Conservation (phyloP, 1,139 yeast species). For the Nakaseomyces bracarensis region DNA sequence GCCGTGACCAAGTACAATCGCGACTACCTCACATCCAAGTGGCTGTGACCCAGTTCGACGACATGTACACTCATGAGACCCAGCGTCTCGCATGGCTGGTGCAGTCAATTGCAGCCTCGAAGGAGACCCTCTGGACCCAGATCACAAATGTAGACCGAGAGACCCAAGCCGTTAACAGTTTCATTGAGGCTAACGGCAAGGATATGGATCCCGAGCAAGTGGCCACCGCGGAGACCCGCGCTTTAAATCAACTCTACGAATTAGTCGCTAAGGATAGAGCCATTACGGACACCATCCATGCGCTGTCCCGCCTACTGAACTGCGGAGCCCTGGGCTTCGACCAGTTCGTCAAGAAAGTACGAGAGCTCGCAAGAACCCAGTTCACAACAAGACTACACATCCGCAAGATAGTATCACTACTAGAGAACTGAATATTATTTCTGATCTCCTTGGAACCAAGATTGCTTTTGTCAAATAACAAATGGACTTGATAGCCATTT, state of each 20-base stretch:
- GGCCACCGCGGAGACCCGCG: slow-evolving; percentile 11
- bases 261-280: slow-evolving; percentile 62
- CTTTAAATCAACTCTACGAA: slow-evolving; percentile 49
- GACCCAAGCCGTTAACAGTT: neutral
- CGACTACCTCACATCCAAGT: slow-evolving; percentile 1
- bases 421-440: slow-evolving; percentile 1
- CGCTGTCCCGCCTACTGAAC: slow-evolving; percentile 51
- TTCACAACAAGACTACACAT: slow-evolving; percentile 43
- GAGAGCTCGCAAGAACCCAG: slow-evolving; percentile 69
- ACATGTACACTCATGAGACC: slow-evolving; percentile 2
- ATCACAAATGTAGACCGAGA: neutral
- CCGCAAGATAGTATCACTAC: slow-evolving; percentile 30
- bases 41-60: slow-evolving; percentile 5
- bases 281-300: slow-evolving; percentile 55
- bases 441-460: no score
- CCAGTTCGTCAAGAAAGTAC: slow-evolving; percentile 36
- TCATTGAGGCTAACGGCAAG: neutral
- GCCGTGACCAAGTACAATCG: neutral
- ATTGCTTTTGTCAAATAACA: no score
- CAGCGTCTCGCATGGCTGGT: neutral
- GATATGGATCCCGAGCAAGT: slow-evolving; percentile 7
- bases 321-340: slow-evolving; percentile 32
- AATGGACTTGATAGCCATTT: no score
- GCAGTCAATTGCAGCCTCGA: neutral
- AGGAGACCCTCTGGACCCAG: neutral